Conservation (phyloP, 2,329 filamentous ascomycete genomes). For the Coniella vitis region DNA sequence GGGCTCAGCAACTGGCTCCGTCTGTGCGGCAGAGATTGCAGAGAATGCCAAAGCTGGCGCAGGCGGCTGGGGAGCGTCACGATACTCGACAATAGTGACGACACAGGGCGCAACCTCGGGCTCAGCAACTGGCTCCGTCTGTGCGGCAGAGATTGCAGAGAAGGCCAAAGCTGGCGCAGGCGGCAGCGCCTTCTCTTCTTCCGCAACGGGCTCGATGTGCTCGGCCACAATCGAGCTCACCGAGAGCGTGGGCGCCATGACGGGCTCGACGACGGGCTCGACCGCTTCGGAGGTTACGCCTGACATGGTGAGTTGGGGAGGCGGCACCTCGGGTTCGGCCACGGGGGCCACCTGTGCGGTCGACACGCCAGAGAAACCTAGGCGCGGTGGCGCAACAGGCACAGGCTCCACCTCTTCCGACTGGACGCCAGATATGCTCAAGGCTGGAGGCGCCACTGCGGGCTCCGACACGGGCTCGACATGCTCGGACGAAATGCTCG, state of each 20-base stretch:
- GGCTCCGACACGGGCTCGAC: constrained; percentile 22
- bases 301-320: constrained; percentile 3
- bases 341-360: constrained; percentile 22
- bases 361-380: constrained; percentile 27
- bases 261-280: constrained; percentile 25
- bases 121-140: constrained; percentile 17
- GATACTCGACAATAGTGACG: constrained; percentile 3
- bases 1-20: constrained; percentile 13
- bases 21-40: constrained; percentile 13
- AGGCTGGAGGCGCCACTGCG: constrained; percentile 15
- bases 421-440: constrained; percentile 17
- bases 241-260: constrained; percentile 18
- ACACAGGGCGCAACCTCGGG: constrained; percentile 5
- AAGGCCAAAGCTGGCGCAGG: constrained; percentile 1
- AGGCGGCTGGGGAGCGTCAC: constrained; percentile 7
- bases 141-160: constrained; percentile 12
- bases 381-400: constrained; percentile 23
- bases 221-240: constrained; percentile 12
- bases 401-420: constrained; percentile 21
- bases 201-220: constrained; percentile 15
- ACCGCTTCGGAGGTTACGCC: constrained; percentile 16
- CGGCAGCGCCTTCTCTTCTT: constrained; percentile 9
- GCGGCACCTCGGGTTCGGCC: constrained; percentile 17
- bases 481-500: constrained; percentile 21
- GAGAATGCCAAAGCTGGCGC: constrained; percentile 12